Evolutionary conservation across 331 rosid species (phyloP).

Genomic region (Telfairia occidentalis): DNA sequence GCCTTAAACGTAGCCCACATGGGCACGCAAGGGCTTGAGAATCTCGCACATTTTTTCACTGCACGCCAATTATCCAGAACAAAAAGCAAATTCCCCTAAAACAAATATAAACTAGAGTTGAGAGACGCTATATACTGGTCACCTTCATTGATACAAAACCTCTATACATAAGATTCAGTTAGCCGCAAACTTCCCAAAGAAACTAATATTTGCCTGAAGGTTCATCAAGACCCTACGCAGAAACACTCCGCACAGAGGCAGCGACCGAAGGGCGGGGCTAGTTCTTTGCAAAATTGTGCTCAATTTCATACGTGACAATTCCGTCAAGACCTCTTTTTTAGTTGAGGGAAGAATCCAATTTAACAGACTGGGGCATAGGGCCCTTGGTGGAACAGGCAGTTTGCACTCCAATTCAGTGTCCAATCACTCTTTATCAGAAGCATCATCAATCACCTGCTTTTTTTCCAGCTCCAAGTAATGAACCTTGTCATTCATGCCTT

Average conservation of each 20-base stretch:
- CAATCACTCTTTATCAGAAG: slow-evolving; percentile 3
- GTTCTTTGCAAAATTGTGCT: too few species aligned
- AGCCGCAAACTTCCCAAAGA: not conserved
- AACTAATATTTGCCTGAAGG: not conserved
- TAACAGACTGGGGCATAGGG: not conserved
- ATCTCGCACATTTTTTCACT: not conserved
- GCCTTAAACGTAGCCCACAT: not conserved
- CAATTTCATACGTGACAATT: too few species aligned
- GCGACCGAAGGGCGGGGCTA: not conserved
- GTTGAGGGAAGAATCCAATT: too few species aligned
- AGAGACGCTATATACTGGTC: not conserved
- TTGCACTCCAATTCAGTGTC: not conserved
- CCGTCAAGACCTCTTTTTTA: too few species aligned
- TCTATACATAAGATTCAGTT: not conserved
- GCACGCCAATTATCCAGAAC: not conserved
- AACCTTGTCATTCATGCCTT: slow-evolving; percentile 85
- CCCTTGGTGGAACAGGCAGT: not conserved
- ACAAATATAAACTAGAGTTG: not conserved
- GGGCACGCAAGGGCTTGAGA: not conserved
- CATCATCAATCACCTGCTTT: slow-evolving; percentile 16
- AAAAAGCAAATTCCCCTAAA: not conserved
- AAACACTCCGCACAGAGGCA: not conserved
- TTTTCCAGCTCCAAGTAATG: slow-evolving; percentile 66
- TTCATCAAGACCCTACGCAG: not conserved
- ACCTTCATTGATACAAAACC: not conserved